Conservation (phyloP, 352 stramenopile genomes). For the Discostella stelligera region DNA sequence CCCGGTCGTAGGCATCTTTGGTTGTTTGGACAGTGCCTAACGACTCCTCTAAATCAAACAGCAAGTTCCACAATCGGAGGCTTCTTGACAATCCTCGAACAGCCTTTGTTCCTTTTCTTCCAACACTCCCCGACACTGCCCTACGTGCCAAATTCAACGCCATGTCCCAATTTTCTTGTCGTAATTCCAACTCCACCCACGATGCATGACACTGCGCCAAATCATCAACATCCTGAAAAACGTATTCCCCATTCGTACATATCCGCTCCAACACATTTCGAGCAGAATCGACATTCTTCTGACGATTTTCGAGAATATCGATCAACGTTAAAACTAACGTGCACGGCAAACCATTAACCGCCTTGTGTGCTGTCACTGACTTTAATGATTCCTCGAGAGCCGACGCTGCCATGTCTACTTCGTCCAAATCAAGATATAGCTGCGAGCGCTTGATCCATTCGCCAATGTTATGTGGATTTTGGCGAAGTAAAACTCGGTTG, state of each 20-base stretch:
- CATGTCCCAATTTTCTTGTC: slow-evolving; percentile 92
- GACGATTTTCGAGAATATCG: slow-evolving; percentile 90
- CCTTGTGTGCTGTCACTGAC: slow-evolving; percentile 53
- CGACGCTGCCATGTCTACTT: slow-evolving; percentile 48
- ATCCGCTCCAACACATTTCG: slow-evolving; percentile 90
- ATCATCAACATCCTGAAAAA: slow-evolving; percentile 83
- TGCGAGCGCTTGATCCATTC: slow-evolving; percentile 96
- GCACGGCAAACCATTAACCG: slow-evolving; percentile 85
- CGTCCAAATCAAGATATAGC: slow-evolving; percentile 77
- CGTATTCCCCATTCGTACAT: slow-evolving; percentile 70
- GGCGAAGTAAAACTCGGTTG: slow-evolving; percentile 92
- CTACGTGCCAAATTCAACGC: slow-evolving; percentile 87
- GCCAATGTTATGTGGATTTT: slow-evolving; percentile 97
- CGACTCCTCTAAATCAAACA: slow-evolving; percentile 97
- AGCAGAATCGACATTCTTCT: slow-evolving; percentile 90
- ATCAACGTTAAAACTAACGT: slow-evolving; percentile 93
- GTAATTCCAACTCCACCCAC: slow-evolving; percentile 95
- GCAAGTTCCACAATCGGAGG: slow-evolving; percentile 93
- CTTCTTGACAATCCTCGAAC: slow-evolving; percentile 85
- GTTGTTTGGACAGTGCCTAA: slow-evolving; percentile 93
- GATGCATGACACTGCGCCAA: slow-evolving; percentile 92
- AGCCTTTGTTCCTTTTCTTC: slow-evolving; percentile 55
- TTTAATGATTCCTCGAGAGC: slow-evolving; percentile 72
- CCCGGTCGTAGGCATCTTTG: slow-evolving; percentile 92
- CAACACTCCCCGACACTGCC: slow-evolving; percentile 74